Base-by-base conservation (phyloP, 1,139 yeast species). In the Hyphopichia burtonii region DNA sequence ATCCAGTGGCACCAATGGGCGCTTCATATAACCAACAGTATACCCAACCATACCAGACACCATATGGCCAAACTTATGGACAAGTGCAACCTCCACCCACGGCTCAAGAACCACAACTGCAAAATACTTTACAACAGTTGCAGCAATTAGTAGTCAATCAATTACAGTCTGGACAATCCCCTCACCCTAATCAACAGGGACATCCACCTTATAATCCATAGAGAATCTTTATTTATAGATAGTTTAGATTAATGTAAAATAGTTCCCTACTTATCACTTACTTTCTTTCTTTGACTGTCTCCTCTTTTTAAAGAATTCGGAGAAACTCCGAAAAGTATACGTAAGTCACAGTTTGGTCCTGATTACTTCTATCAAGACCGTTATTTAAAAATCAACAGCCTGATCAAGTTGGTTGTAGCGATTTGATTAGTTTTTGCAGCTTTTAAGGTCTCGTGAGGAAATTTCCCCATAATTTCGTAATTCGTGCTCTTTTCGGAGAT, bases 111-210 rank as follows among this genome's bases (percentile, higher is more conserved):
- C 28, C 11, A 25, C 28, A 25, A 44, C 52, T 14, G 53, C 58
- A 19, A 53, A 46, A 22, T 61, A 62, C 38, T 36, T 52, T 65
- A 36, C 63, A 62, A 37, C 59, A 63, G 41, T 53, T 66, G 31
- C 68, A 65, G 41, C 68, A 63, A 41, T 42, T 64, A 39, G 53
- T 65, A 31, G 53, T 55, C 18, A 58, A 55, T 36, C 65, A 61
- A 39, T 46, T 60, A 20, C 35, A 23, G 25, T 12, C 22, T 11
- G 28, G 28, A 8, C 7, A 25, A 7, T 4, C 28, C 4, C 28
- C 28, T 25, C 28, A 25, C 11, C 28, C 28, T 9, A 25, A 35
- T 10, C 37, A 23, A 25, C 51, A 48, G 31, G 50, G 41, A 22
- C 49, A 38, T 14, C 40, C 40, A 7, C 40, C 40, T 7, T 38